Conservation (phyloP, 1,284 basidiomycete species). For the Moniliophthora roreri region DNA sequence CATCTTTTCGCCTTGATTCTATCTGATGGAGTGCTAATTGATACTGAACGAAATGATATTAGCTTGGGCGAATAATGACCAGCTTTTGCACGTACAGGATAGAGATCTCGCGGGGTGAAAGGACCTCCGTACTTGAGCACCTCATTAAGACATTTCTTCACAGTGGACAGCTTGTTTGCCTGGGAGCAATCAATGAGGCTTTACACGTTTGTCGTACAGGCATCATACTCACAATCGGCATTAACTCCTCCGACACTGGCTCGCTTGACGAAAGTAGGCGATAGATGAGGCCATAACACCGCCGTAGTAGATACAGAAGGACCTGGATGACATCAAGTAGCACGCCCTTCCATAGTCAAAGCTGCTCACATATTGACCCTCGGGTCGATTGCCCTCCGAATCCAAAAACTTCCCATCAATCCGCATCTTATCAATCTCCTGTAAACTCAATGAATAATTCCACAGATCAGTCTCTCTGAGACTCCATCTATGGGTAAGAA, state of each 20-base stretch:
- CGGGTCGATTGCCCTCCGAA: constrained; percentile 86
- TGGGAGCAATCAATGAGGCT: constrained; percentile 30
- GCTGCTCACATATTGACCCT: constrained; percentile 82
- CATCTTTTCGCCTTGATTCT: constrained; percentile 89
- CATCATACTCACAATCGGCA: constrained; percentile 81
- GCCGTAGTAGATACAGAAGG: constrained; percentile 86
- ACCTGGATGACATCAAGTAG: constrained; percentile 51
- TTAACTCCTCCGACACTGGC: constrained; percentile 97
- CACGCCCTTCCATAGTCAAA: not conserved
- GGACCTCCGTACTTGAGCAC: constrained; percentile 96
- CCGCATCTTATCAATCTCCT: constrained; percentile 97
- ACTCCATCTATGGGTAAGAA: constrained; percentile 96
- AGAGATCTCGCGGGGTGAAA: constrained; percentile 93
- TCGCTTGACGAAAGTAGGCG: constrained; percentile 94
- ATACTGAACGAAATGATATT: constrained; percentile 57
- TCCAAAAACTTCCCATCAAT: constrained; percentile 98
- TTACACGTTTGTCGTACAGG: not conserved
- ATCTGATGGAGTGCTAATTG: constrained; percentile 96
- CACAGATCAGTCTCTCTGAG: constrained; percentile 94
- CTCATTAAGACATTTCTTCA: constrained; percentile 97
- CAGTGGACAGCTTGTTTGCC: constrained; percentile 92
- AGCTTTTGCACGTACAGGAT: constrained; percentile 65
- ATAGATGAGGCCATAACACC: constrained; percentile 97
- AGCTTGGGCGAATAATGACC: constrained; percentile 1
- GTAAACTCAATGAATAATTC: constrained; percentile 92